Evolutionary conservation across 192 early-diverging fungal species (phyloP).

Genomic region (Powellomyces hirtus): DNA sequence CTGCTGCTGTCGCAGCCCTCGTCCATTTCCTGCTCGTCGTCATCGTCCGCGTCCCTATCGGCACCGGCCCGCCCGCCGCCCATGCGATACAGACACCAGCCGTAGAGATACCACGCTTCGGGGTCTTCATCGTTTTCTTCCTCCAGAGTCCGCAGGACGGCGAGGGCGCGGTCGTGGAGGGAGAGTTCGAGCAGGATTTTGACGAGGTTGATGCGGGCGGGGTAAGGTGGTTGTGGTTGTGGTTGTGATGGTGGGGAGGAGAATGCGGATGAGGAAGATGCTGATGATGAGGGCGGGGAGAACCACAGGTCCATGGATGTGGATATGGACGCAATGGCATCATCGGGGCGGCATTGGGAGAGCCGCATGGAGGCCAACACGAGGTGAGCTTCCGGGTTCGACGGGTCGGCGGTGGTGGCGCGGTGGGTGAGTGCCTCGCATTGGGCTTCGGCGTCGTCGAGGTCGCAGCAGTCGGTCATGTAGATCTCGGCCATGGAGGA

Average conservation of each 20-base stretch:
- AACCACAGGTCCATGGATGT: conserved; percentile 71
- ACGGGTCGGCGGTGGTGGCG: conserved; percentile 67
- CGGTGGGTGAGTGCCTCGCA: conserved; percentile 73
- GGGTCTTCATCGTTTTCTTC: conserved; percentile 91
- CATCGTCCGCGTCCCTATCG: too few species aligned
- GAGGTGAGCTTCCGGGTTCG: conserved; percentile 82
- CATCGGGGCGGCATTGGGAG: conserved; percentile 76
- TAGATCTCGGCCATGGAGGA: conserved; percentile 97
- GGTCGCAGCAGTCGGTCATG: conserved; percentile 97
- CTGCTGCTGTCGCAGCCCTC: too few species aligned
- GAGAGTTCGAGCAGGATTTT: conserved; percentile 86
- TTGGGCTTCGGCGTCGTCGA: conserved; percentile 80
- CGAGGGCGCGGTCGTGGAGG: conserved; percentile 74
- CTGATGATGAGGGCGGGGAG: conserved; percentile 34
- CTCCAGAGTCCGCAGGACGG: conserved; percentile 74
- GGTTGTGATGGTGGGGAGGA: conserved; percentile 12
- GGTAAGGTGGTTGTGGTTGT: conserved; percentile 76
- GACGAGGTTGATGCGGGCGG: conserved; percentile 75
- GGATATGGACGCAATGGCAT: conserved; percentile 68
- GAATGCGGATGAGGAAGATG: conserved; percentile 1
- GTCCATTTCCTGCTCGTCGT: conserved; percentile 18
- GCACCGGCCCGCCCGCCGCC: too few species aligned
- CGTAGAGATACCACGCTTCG: conserved; percentile 94
- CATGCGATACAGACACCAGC: conserved; percentile 85
- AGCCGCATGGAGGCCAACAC: conserved; percentile 86